phyloP scores from a whole-genome alignment of 176 grass and related monocot genomes.

The Raddia distichophylla region DNA sequence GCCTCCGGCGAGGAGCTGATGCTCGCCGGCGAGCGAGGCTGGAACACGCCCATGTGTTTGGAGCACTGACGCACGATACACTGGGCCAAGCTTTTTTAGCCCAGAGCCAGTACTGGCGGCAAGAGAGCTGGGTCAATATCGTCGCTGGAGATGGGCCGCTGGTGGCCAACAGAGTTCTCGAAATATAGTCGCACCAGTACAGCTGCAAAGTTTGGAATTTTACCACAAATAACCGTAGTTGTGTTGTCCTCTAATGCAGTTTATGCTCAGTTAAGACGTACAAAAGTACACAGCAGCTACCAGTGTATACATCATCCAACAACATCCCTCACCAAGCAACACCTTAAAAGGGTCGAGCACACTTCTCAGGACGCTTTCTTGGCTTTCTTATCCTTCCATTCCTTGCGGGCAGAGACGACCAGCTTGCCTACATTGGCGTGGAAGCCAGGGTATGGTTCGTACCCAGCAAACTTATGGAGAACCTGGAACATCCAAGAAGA shows the following conservation, averaged over 20 bases:
- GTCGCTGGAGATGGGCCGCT: too few species aligned
- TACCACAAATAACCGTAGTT: too few species aligned
- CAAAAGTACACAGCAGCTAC: not conserved
- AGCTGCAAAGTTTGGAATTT: too few species aligned
- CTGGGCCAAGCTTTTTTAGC: too few species aligned
- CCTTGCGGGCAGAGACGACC: constrained; percentile 60
- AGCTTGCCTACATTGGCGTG: constrained; percentile 61
- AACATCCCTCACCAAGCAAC: too few species aligned
- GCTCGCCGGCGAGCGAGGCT: not conserved
- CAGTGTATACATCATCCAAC: not conserved
- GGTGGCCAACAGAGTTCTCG: too few species aligned
- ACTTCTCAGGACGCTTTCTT: constrained; percentile 64
- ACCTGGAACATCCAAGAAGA: constrained; percentile 44
- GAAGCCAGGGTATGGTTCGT: constrained; percentile 93
- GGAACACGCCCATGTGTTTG: not conserved
- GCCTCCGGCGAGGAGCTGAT: not conserved
- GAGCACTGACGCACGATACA: too few species aligned
- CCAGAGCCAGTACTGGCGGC: too few species aligned
- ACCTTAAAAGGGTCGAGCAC: too few species aligned
- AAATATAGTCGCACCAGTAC: too few species aligned
- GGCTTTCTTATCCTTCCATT: constrained; percentile 68
- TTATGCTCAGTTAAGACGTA: not conserved
- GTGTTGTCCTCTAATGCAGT: not conserved
- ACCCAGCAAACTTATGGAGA: constrained; percentile 65
- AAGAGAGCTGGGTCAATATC: too few species aligned